Percentiles rank a stretch among this genome's conserved stretches.
phyloP scores from a whole-genome alignment of 2,329 filamentous ascomycete species.

The Cercospora sp. region DNA sequence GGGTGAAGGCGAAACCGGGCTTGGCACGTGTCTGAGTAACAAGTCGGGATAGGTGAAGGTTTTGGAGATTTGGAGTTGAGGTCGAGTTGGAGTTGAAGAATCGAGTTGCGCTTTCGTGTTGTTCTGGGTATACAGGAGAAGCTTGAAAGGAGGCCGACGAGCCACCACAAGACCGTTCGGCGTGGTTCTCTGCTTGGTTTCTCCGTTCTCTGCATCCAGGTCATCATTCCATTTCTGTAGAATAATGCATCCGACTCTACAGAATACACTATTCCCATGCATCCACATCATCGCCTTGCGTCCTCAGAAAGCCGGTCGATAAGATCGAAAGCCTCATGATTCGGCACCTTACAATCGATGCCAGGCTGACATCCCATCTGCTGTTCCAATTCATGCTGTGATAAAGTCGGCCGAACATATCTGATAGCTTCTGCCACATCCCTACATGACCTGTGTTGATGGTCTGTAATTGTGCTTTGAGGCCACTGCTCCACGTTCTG shows the following conservation, averaged over 20 bases:
- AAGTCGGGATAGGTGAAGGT: no score
- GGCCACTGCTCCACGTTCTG: not conserved
- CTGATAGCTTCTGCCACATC: slow-evolving; percentile 49
- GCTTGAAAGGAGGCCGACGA: no score
- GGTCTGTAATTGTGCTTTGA: not conserved
- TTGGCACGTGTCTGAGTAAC: not conserved
- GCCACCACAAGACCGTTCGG: no score
- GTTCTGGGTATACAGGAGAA: no score
- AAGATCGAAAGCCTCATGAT: slow-evolving; percentile 46
- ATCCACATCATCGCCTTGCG: not conserved
- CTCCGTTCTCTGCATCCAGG: no score
- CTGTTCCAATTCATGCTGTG: slow-evolving; percentile 40
- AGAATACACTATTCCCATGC: not conserved
- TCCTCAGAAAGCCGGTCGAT: slow-evolving; percentile 42
- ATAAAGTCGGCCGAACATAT: slow-evolving; percentile 43
- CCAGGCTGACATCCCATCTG: slow-evolving; percentile 45
- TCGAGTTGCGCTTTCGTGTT: no score
- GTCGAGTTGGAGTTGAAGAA: no score
- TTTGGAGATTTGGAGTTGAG: no score
- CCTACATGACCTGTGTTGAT: slow-evolving; percentile 36
- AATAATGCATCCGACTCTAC: no score
- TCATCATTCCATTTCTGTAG: no score
- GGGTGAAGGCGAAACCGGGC: not conserved
- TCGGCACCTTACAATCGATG: slow-evolving; percentile 48
- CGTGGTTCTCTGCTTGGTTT: no score